Percentiles rank a stretch among this genome's conserved stretches.
Conservation (phyloP, 495 filamentous ascomycete species). For the Parathielavia hyrcaniae region DNA sequence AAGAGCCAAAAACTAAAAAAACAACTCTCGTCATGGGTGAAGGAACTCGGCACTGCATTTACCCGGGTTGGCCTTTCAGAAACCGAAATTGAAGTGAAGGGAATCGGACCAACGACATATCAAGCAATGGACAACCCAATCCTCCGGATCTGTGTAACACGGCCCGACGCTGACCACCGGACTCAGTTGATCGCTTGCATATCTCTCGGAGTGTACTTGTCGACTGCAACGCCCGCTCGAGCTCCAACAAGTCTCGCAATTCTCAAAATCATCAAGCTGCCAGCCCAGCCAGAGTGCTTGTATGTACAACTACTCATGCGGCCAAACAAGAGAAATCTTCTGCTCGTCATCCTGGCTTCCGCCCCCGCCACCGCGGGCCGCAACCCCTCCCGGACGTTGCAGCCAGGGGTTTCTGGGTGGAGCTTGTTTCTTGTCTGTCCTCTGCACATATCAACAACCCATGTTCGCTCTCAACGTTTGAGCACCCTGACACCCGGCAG, state of each 20-base stretch:
- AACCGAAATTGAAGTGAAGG: neutral
- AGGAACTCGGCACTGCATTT: conserved; percentile 13
- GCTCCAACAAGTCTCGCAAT: neutral
- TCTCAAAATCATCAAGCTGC: neutral
- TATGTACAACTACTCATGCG: neutral
- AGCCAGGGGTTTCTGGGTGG: conserved; percentile 12
- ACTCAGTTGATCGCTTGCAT: neutral
- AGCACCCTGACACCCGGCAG: too few species aligned
- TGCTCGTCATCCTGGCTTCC: conserved; percentile 15
- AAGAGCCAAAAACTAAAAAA: neutral
- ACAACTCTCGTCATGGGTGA: neutral
- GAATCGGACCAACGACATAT: conserved; percentile 1
- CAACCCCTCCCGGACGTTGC: conserved; percentile 16
- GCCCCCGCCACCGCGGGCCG: conserved; percentile 10
- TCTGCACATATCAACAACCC: conserved; percentile 3
- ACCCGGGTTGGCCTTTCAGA: conserved; percentile 5
- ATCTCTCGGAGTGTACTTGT: neutral
- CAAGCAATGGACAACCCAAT: neutral
- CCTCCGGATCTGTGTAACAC: conserved; percentile 4
- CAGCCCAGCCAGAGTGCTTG: neutral
- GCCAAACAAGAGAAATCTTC: neutral
- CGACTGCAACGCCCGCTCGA: neutral
- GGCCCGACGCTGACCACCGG: neutral
- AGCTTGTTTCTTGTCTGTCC: neutral
- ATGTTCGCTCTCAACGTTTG: conserved; percentile 10